These are phyloP conservation scores for Sedum album DNA, from an alignment of 164 flowering plant genomes.

Conservation along the genomic window DNA sequence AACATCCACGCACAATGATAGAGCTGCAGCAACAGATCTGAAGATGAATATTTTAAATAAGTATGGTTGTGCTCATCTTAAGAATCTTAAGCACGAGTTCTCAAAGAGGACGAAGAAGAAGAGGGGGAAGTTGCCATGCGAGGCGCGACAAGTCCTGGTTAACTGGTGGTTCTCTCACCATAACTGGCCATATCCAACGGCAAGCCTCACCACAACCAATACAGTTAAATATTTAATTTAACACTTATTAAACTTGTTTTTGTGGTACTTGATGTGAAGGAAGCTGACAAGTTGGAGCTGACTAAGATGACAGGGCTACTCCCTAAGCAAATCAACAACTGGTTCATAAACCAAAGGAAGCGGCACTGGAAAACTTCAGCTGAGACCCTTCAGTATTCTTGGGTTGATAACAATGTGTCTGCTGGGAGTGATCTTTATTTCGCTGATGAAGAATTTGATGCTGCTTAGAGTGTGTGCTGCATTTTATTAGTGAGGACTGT, in stretches of 20 bases:
- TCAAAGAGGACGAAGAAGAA: constrained; percentile 50
- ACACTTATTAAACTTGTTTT: background rate
- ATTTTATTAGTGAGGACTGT: too few species aligned
- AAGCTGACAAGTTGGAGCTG: constrained; percentile 47
- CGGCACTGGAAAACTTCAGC: constrained; percentile 63
- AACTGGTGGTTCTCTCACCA: constrained; percentile 60
- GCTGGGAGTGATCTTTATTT: constrained; percentile 19
- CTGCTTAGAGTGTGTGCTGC: background rate
- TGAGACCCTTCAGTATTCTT: constrained; percentile 48
- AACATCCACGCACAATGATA: constrained; percentile 1
- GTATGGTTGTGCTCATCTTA: constrained; percentile 39
- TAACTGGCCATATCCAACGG: constrained; percentile 71
- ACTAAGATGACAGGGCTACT: constrained; percentile 54
- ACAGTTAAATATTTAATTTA: too few species aligned
- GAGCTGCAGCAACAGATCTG: constrained; percentile 17
- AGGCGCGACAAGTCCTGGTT: constrained; percentile 43
- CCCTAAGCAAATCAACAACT: constrained; percentile 64
- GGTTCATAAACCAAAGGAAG: constrained; percentile 70
- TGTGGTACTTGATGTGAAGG: constrained; percentile 24
- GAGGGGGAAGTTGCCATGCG: constrained; percentile 63
- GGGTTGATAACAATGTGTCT: constrained; percentile 30
- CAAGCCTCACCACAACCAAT: constrained; percentile 9
- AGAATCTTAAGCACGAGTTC: constrained; percentile 46
- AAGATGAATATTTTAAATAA: constrained; percentile 37
- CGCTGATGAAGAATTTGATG: background rate